Base-by-base conservation (phyloP, 176 grass and related monocot genomes). In the Aegilops umbellulata region DNA sequence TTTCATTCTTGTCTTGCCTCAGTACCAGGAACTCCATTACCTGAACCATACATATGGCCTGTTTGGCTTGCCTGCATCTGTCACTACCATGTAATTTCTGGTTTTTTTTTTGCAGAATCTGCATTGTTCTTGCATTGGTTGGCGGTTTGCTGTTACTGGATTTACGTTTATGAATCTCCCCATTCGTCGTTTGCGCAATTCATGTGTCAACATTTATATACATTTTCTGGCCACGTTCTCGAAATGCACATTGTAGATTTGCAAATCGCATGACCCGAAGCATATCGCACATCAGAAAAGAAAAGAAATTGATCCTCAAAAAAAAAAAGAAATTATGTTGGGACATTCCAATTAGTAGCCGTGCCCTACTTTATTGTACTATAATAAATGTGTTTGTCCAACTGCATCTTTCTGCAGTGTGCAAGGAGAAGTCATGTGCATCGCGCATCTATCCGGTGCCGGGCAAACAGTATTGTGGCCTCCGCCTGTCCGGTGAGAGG, bases 1-100 rank as follows among this genome's bases (percentile, higher is more conserved):
- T 88, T 70, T 70, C 77, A 77, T 71, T 58, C 69, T 78, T 53
- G 61, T 80, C 20, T 35, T 49, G 8, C 51, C 74, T 14, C 25
- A 34, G 15, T 22, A 13, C 16, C 55, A 26, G 4, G 38, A 72
- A 30, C 17, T 44, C 30, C 14, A 34, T 32, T 25, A 16, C 38
- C 27, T 82, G 9, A 62, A 6, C 38, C 38, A 9, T 53, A 15
- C 44, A 17, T 22, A 27, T 86, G 17, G 22, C 63, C 63, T 90
- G 71, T 60, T 80, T 80, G 31, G 65, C 39, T 74, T 63, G 42
- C 39, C 31, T 46, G 62, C 53, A 23, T 46, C 78, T 66, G n/a
- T 55, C 27, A 36, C 11, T 35, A 17, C 20, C 29, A 6, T 31
- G 7, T 42, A 17, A 17, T 34, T 41, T 58, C 20, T 34, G 36